Base-by-base conservation (phyloP, 352 stramenopile genomes). In the Phytophthora cryptogea region DNA sequence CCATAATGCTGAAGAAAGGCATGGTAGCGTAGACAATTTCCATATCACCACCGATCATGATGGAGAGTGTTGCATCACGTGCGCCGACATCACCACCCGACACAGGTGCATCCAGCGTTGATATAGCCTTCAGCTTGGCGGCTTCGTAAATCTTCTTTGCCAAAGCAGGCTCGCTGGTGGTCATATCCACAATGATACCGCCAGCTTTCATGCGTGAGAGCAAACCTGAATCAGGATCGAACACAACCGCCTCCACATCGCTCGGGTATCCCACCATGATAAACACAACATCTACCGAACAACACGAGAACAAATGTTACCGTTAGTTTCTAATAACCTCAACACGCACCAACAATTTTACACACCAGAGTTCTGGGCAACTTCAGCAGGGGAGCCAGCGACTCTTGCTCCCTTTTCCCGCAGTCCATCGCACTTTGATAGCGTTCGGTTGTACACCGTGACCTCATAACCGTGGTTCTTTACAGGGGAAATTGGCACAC, bases 151-250 rank as follows among this genome's bases (percentile, higher is more conserved):
- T 95, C 45, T 95, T 87, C 63, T 94, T 90, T 3, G 90, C 89
- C n/a, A 97, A 68, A 14, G 78, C 88, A 36, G 90, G 90, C 32
- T 91, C 75, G 51, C 84, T 96, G 1, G 90, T 97, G 1, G 90
- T 96, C 88, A 96, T 96, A 55, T 97, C 90, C 39, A 96, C 86
- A 54, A 96, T 84, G 54, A 97, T 86, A 7, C 88, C 80, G 17
- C 83, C 88, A 28, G 75, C 66, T 54, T 90, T 87, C 71, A 95
- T 88, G 44, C 66, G 70, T n/a, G 79, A 79, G 0, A 95, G 66
- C 39, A 88, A 41, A 40, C 86, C 86, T 13, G 70, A 86, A 20
- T 89, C 60, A 0, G 82, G 69, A 41, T 91, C 86, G 14, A 88
- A 55, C 28, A 95, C 86, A 8, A 95, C 83, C 2, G 79, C 77